Conservation (phyloP, 2,329 filamentous ascomycete genomes). For the Geoglossum cookeanum region DNA sequence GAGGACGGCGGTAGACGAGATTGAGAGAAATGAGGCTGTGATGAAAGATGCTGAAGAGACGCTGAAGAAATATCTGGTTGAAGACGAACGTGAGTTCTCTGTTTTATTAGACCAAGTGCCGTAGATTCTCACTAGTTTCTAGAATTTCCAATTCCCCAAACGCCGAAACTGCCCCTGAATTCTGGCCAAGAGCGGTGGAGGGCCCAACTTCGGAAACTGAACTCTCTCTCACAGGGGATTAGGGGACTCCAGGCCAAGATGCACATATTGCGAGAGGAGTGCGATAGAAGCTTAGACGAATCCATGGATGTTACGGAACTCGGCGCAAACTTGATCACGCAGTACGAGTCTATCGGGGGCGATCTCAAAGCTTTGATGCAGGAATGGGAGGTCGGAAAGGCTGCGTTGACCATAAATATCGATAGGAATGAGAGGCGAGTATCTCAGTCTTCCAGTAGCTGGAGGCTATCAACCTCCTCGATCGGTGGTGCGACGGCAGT, state of each 20-base stretch:
- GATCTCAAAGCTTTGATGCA: conserved; percentile 66
- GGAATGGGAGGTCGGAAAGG: conserved; percentile 75
- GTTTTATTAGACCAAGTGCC: conserved; percentile 9
- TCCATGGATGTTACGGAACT: conserved; percentile 49
- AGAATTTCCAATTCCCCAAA: conserved; percentile 29
- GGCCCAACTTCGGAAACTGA: conserved; percentile 72
- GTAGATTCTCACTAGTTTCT: conserved; percentile 18
- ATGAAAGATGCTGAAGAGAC: conserved; percentile 44
- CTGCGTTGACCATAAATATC: conserved; percentile 63
- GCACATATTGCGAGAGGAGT: conserved; percentile 78
- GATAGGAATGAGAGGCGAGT: conserved; percentile 52
- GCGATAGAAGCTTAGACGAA: conserved; percentile 57
- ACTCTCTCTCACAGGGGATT: conserved; percentile 75
- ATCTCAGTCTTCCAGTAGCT: conserved; percentile 31
- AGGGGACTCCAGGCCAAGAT: conserved; percentile 87
- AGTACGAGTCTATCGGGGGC: conserved; percentile 86
- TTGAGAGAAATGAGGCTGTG: conserved; percentile 42
- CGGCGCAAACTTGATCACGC: conserved; percentile 58
- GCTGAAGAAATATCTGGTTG: conserved; percentile 49
- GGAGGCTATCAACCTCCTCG: conserved; percentile 27
- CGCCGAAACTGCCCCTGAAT: conserved; percentile 41
- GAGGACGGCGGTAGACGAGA: conserved; percentile 57
- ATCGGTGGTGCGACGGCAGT: conserved; percentile 21
- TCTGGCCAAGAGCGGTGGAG: conserved; percentile 71
- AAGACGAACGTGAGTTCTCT: conserved; percentile 52